Evolutionary conservation across 225 moss, liverwort and hornwort genomes (phyloP).

Genomic region (Rhytidiadelphus loreus): DNA sequence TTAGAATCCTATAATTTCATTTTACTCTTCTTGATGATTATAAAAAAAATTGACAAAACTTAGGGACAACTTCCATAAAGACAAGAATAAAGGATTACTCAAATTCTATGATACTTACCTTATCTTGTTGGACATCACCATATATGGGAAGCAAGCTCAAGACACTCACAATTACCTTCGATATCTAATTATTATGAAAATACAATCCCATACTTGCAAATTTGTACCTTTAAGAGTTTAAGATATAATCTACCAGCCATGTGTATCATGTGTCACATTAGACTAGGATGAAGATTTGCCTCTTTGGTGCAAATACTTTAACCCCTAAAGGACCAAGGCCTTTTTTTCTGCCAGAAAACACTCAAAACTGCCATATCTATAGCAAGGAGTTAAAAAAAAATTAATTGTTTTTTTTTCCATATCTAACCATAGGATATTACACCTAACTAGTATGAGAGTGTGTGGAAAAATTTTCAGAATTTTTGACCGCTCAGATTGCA

Average conservation of each 20-base stretch:
- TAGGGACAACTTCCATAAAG: accelerated
- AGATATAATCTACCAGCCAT: neutral
- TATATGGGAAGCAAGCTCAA: neutral
- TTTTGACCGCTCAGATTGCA: too few species aligned
- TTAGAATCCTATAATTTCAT: accelerated
- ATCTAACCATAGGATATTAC: too few species aligned
- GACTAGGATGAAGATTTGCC: neutral
- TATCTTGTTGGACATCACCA: neutral
- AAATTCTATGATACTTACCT: too few species aligned
- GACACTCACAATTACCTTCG: neutral
- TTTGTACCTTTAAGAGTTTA: neutral
- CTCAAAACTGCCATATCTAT: too few species aligned
- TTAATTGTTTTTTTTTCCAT: too few species aligned
- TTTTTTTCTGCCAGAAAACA: too few species aligned
- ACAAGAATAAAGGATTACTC: accelerated
- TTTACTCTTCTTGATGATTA: neutral
- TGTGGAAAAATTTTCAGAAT: too few species aligned
- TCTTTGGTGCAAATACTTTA: too few species aligned
- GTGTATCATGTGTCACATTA: neutral
- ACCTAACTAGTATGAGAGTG: too few species aligned
- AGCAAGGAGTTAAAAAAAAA: too few species aligned
- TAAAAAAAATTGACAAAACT: neutral
- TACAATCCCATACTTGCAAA: neutral
- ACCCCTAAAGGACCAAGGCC: too few species aligned
- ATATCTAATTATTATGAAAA: too few species aligned